These are phyloP conservation scores for Lipomyces yamadae DNA, from an alignment of 805 yeast species.

Conservation along the genomic window DNA sequence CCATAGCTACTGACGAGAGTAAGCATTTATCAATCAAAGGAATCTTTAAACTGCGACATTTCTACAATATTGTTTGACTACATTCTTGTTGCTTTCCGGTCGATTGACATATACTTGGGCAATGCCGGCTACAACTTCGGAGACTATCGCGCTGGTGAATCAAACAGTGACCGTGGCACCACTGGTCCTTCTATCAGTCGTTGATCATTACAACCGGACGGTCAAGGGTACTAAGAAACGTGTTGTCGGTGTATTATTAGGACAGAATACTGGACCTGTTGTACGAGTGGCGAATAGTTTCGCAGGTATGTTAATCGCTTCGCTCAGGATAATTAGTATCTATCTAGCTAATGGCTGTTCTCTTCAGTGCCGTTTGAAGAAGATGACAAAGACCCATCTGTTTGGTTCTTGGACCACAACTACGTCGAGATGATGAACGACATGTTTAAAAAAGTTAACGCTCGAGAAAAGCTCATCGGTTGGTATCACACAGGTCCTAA, in stretches of 20 bases:
- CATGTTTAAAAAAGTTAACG: constrained; percentile 97
- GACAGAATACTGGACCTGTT: constrained; percentile 63
- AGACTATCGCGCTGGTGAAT: constrained; percentile 28
- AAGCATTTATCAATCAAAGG: background rate
- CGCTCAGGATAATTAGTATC: background rate
- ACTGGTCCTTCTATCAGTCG: constrained; percentile 86
- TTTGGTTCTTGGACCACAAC: constrained; percentile 97
- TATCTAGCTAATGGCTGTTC: background rate
- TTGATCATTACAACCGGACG: constrained; percentile 91
- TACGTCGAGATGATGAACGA: constrained; percentile 95
- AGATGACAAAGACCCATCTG: constrained; percentile 86
- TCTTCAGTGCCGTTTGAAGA: constrained; percentile 84
- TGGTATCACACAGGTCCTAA: constrained; percentile 99
- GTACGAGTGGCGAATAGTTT: constrained; percentile 87
- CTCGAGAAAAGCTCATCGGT: constrained; percentile 94
- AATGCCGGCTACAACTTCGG: constrained; percentile 38
- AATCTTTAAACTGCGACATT: background rate
- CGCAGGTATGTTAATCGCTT: constrained; percentile 55
- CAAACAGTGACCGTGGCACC: constrained; percentile 87
- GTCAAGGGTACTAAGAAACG: constrained; percentile 76
- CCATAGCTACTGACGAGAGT: background rate
- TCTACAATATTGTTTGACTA: background rate
- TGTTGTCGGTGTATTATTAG: constrained; percentile 92
- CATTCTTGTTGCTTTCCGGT: background rate
- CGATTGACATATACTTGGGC: background rate